Evolutionary conservation across 495 filamentous ascomycete genomes (phyloP).

Genomic region (Penicillium samsonianum): DNA sequence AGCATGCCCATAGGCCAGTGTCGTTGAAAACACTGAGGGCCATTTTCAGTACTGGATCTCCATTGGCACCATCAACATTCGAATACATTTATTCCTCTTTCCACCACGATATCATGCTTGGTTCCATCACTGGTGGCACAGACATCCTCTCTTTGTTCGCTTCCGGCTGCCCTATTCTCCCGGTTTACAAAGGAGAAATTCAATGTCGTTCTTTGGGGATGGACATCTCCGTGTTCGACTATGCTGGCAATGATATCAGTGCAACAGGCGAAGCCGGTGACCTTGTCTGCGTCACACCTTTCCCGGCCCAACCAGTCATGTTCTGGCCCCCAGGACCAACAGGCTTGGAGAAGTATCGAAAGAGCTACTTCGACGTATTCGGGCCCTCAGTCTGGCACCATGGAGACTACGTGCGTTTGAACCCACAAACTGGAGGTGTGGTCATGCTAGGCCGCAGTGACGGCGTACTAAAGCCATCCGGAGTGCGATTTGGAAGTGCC

Average conservation of each 20-base stretch:
- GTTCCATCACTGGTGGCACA: conserved; percentile 84
- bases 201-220: conserved; percentile 90
- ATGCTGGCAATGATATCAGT: conserved; percentile 51
- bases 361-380: conserved; percentile 87
- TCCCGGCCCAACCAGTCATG: conserved; percentile 84
- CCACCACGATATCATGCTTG: conserved; percentile 71
- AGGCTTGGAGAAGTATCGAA: conserved; percentile 73
- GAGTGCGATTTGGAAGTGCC: conserved; percentile 83
- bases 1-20: conserved; percentile 48
- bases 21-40: conserved; percentile 62
- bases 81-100: conserved; percentile 83
- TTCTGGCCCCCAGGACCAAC: conserved; percentile 72
- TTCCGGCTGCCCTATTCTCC: conserved; percentile 78
- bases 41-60: conserved; percentile 92
- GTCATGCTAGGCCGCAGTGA: conserved; percentile 88
- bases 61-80: conserved; percentile 90
- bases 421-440: conserved; percentile 71
- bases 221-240: conserved; percentile 78
- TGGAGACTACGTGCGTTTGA: conserved; percentile 85
- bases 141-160: conserved; percentile 96
- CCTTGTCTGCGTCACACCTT: conserved; percentile 81
- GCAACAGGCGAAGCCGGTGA: conserved; percentile 75
- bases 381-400: conserved; percentile 79
- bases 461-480: conserved; percentile 84
- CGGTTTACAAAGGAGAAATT: conserved; percentile 85